Evolutionary conservation across 805 yeast species (phyloP), one percentile per base, ranked within the genome.

Genomic region (Nakazawaea populi): DNA sequence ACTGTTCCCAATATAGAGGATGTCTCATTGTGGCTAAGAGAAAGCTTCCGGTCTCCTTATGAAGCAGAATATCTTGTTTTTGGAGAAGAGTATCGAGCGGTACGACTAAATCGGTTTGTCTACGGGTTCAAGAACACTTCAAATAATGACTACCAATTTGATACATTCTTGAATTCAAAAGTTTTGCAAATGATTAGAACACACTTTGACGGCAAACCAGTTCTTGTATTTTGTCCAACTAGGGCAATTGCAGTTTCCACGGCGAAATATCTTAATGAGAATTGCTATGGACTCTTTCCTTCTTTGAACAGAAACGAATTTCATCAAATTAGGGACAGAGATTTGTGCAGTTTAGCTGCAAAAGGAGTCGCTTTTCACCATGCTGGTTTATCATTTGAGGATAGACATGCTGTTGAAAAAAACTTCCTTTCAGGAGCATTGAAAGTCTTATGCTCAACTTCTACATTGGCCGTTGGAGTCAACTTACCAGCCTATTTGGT

Each of bases 401-500:
- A 82, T 57, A 63, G 85, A 46, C 61, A 55, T 11, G 50, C 63
- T 1, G 70, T 81, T 2, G 86, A 82, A 57, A 60, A 62, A 24
- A 58, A 63, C 12, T 82, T 79, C 52, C 60, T 71, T 5, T 58
- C 61, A 4, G 82, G 82, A 0, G 57, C 61, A 4, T 60, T 77
- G 6, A 68, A 66, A 52, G 63, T 77, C 12, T 56, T 82, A 31
- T 80, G 84, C 44, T 76, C 79, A 1, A 82, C 86, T 0, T 77
- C 85, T 0, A 81, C 86, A 0, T 63, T 82, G 52, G 82, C 86
- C 0, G 75, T 79, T 51, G 86, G 86, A 24, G 80, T 80, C 5
- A 81, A 81, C 55, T 62, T 82, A 29, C 86, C 86, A 4, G 84
- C 85, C 0, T 81, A 75, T 58, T 62, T 80, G 51, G 86, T 80